A percentile compares a stretch with the other conserved stretches of the same genome.
Evolutionary conservation across 768 basidiomycete species (phyloP).

Genomic region (Mycena rebaudengoi): DNA sequence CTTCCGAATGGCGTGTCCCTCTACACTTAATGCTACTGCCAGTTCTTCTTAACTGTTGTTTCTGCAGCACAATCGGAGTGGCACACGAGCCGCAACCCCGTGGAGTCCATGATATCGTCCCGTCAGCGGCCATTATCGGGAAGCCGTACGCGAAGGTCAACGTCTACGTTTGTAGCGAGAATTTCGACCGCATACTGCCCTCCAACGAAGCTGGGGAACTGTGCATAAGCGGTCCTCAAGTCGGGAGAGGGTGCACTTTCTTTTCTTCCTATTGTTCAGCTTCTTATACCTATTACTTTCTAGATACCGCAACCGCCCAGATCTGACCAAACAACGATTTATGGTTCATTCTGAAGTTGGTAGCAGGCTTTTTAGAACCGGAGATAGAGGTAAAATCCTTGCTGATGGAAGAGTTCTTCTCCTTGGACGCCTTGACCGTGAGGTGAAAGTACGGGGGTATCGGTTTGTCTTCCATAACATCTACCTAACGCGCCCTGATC

Average conservation of each 20-base stretch:
- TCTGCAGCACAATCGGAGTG: not conserved
- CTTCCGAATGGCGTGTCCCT: not conserved
- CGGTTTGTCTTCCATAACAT: too few relatives aligned
- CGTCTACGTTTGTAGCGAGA: not conserved
- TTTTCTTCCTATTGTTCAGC: not conserved
- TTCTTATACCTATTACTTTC: not conserved
- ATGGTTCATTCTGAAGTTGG: not conserved
- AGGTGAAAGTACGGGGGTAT: not conserved
- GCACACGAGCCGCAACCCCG: not conserved
- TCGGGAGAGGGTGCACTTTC: not conserved
- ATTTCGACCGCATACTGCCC: not conserved
- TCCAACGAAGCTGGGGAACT: not conserved
- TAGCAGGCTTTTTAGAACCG: not conserved
- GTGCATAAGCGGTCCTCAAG: not conserved
- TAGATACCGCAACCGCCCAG: not conserved
- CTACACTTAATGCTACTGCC: not conserved
- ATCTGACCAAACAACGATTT: not conserved
- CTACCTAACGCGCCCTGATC: too few relatives aligned
- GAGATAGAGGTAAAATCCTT: not conserved
- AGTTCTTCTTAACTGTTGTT: not conserved
- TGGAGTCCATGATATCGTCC: not conserved
- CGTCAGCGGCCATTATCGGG: not conserved
- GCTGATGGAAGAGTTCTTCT: not conserved
- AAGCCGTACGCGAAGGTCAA: not conserved
- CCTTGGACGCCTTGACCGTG: not conserved